phyloP scores from a whole-genome alignment of 768 basidiomycete species.

The Suillus decipiens region DNA sequence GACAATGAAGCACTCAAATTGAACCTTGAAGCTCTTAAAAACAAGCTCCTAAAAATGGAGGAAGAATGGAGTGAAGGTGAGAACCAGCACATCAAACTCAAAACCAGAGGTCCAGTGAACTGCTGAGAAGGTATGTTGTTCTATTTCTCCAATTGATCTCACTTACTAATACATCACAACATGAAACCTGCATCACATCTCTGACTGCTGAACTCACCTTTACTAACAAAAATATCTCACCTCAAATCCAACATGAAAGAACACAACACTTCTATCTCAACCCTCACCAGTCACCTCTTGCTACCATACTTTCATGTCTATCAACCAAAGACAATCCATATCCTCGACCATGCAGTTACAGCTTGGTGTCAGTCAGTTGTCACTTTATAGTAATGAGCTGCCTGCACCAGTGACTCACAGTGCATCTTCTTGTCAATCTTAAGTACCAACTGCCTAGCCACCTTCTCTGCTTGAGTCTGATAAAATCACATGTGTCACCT shows the following conservation, averaged over 20 bases:
- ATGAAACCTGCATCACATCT: conserved; percentile 50
- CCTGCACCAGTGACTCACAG: no score
- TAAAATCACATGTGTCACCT: no score
- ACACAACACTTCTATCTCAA: conserved; percentile 56
- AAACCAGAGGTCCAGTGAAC: conserved; percentile 57
- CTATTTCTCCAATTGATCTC: background rate
- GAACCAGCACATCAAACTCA: conserved; percentile 53
- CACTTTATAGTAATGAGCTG: no score
- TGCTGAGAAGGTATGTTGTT: conserved; percentile 47
- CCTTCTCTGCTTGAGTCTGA: no score
- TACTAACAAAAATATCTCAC: conserved; percentile 53
- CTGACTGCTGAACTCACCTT: conserved; percentile 59
- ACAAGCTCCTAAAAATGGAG: conserved; percentile 48
- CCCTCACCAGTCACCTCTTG: no score
- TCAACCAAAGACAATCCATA: no score
- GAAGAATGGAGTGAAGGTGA: conserved; percentile 57
- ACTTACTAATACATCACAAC: conserved; percentile 34
- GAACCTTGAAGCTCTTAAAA: conserved; percentile 41
- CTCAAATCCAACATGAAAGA: conserved; percentile 58
- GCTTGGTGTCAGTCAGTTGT: no score
- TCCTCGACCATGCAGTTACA: no score
- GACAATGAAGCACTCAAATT: conserved; percentile 10
- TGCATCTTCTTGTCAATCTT: no score
- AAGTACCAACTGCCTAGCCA: no score
- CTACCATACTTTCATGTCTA: no score